Percentiles rank a stretch among this genome's conserved stretches.
Evolutionary conservation across 1,284 basidiomycete species (phyloP).

Genomic region (Rhodotorula sp.): DNA sequence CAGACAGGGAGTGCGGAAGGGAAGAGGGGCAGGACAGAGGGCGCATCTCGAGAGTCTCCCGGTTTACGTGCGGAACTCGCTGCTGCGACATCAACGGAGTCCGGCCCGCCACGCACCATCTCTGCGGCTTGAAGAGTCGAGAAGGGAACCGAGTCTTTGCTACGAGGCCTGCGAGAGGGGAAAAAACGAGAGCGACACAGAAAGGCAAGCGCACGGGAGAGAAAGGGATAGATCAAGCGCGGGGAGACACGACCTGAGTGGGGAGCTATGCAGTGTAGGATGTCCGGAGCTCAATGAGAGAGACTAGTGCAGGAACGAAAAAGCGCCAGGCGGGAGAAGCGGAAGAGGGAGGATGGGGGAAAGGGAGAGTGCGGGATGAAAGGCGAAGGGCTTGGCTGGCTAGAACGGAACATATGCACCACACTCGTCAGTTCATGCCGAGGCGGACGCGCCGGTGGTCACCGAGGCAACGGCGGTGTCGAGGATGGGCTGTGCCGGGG

Average conservation of each 20-base stretch:
- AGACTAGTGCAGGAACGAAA: neutral
- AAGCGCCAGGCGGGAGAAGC: neutral
- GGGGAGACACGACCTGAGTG: neutral
- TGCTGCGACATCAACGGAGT: too few species aligned
- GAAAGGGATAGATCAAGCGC: neutral
- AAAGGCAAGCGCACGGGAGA: too few species aligned
- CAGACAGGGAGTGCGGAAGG: too few species aligned
- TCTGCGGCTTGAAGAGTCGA: too few species aligned
- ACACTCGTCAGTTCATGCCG: neutral
- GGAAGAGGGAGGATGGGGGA: neutral
- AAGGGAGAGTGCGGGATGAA: neutral
- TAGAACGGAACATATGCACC: neutral
- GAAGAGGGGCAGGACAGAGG: too few species aligned
- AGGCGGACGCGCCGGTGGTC: neutral
- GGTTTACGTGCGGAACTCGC: too few species aligned
- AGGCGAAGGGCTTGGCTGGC: neutral
- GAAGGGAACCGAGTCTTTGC: too few species aligned
- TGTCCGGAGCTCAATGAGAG: neutral
- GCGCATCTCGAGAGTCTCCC: too few species aligned
- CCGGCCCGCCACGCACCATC: too few species aligned
- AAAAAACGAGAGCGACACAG: too few species aligned
- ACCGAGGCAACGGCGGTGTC: slow-evolving; percentile 20
- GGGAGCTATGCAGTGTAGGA: neutral
- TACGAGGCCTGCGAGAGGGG: too few species aligned
- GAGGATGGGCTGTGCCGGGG: slow-evolving; percentile 19